A percentile compares a stretch with the other conserved stretches of the same genome.
Conservation (phyloP, 106 monocot species). For the Xerophyta viscosa region DNA sequence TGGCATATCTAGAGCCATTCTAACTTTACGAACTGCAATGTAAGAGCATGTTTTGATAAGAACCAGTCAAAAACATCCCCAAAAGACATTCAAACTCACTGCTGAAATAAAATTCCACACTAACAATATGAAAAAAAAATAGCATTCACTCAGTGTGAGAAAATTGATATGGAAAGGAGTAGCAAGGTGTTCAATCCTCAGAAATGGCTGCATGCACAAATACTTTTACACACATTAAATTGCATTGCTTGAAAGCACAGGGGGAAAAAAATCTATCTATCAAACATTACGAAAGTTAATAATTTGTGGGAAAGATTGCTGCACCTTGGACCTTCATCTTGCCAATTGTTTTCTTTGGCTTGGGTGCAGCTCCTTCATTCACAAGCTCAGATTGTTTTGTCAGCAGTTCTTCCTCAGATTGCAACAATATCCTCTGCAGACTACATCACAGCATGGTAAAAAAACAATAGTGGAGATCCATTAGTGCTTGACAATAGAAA, state of each 20-base stretch:
- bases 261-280: neutral
- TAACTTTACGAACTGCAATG: constrained; percentile 81
- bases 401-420: constrained; percentile 94
- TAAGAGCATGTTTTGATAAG: neutral
- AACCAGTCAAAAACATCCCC: neutral
- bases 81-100: too few species aligned
- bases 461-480: neutral
- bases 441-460: constrained; percentile 27
- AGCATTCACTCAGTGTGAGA: too few species aligned
- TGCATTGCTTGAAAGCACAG: neutral
- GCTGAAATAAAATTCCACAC: too few species aligned
- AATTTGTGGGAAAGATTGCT: too few species aligned
- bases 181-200: too few species aligned
- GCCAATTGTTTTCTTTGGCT: constrained; percentile 82
- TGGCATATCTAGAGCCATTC: constrained; percentile 82
- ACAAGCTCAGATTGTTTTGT: constrained; percentile 49
- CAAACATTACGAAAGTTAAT: too few species aligned
- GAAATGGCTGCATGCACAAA: too few species aligned
- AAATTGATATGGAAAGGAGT: too few species aligned
- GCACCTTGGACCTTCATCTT: constrained; percentile 96
- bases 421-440: constrained; percentile 73
- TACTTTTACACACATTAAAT: too few species aligned
- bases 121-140: too few species aligned
- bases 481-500: too few species aligned
- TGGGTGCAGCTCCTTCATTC: constrained; percentile 56